Evolutionary conservation across 2,329 filamentous ascomycete species (phyloP), one percentile per base, ranked within the genome.

Genomic region (Berkeleyomyces basicola): DNA sequence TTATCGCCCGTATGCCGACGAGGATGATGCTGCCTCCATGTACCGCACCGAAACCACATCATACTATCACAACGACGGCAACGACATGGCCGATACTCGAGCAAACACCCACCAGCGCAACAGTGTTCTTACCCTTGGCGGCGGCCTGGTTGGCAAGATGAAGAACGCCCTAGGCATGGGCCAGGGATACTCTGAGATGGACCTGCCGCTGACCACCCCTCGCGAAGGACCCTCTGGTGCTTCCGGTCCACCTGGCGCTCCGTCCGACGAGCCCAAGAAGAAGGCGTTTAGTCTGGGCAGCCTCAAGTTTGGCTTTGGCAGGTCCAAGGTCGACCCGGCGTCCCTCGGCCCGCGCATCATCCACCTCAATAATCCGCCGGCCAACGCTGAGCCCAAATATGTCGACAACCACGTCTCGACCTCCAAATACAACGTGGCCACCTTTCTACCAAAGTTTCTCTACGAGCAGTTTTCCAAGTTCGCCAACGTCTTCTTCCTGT

Each of bases 391-490:
- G 59, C 92, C 91, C 77, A 95, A 92, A 73, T 97, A 93, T 73
- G 82, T 91, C 71, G 88, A 95, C 80, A 99, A 99, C 72, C 90
- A 97, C 73, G 87, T 99, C 66, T 97, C 92, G 49, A 99, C 93
- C 4, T 87, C 93, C 66, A 99, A 99, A 75, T 99, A 99, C 82
- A 99, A 97, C 73, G 69, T 90, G 70, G 79, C 88, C 62, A 96
- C 90, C 23, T 99, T 99, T 73, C 72, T 97, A 16, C 93, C 93
- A 59, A 99, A 99, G 74, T 99, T 99, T 75, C 79, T 99, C 63
- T 90, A 92, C 73, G 93, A 99, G 74, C 93, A 99, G 72, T 99
- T 99, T 76, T 96, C 91, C 66, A 99, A 96, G 78, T 96, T 96
- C 74, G 93, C 93, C 78, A 99, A 99, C 75, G 75, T 99, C 70